Base-by-base conservation (phyloP, 768 basidiomycete genomes). In the Butyriboletus loyo region DNA sequence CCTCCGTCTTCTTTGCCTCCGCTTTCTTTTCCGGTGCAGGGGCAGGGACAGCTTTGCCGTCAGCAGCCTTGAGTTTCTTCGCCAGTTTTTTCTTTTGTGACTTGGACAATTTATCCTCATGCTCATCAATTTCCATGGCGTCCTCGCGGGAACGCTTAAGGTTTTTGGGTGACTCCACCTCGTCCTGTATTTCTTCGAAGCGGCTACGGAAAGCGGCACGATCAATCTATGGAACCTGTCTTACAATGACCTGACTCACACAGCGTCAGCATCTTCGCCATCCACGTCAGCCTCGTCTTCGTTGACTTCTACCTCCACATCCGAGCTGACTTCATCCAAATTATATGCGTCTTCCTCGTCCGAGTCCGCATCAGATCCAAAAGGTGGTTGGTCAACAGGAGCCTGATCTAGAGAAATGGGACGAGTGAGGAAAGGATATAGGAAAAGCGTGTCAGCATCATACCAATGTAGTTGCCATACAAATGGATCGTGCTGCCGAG, bases 391-490 rank as follows among this genome's bases (percentile, higher is more conserved):
- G 55, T 85, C 78, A 9, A 71, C 62, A 25, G 72, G 69, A 6
- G 60, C 53, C 65, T 87, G 85, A 58, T 85, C 86, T 88, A 52
- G 25, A 27, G 30, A 46, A 46, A n/a, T 44, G 36, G 50, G 19
- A 47, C 5, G 41, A 19, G 39, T 43, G 44, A 55, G 21, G 21
- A 47, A 24, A 25, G 31, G 17, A 50, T 15, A 17, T 3, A 30
- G 35, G 50, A 32, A 48, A 34, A 11, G 10, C 43, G 22, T 10
- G 21, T 46, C 46, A 32, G n/a, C 35, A 34, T 41, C 53, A 40
- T 69, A 87, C 88, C 82, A 66, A 94, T 81, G 70, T 92, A 93
- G 71, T 93, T 92, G 49, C 92, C 92, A 56, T 85, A 84, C 55
- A 94, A 72, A 72, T 91, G 83, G 44, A 93, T 77, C 44, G 85